A percentile compares a stretch with the other conserved stretches of the same genome.
Evolutionary conservation across 2,329 filamentous ascomycete species (phyloP).

Genomic region (Bretziella fagacearum): DNA sequence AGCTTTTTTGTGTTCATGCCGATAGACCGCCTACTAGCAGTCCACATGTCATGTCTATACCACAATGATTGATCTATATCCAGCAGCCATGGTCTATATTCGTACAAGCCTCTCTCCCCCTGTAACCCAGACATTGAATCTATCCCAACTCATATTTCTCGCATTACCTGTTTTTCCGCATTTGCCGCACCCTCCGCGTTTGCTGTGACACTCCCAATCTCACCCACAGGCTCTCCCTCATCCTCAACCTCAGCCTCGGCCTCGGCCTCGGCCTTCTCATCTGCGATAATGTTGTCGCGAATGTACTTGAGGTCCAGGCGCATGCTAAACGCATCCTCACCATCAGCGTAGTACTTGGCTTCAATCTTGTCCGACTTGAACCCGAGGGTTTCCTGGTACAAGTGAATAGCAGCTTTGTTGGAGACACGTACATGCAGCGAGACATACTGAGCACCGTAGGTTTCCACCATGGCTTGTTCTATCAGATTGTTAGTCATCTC

Average conservation of each 20-base stretch:
- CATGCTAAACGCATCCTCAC: slow-evolving; percentile 93
- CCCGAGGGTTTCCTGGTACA: slow-evolving; percentile 83
- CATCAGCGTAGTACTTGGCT: slow-evolving; percentile 88
- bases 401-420: slow-evolving; percentile 75
- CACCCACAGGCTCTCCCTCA: slow-evolving; percentile 55
- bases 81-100: no score
- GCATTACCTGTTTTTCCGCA: slow-evolving; percentile 37
- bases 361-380: slow-evolving; percentile 81
- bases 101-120: no score
- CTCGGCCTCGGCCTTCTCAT: slow-evolving; percentile 25
- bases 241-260: slow-evolving; percentile 30
- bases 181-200: neutral
- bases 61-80: no score
- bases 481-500: slow-evolving; percentile 4
- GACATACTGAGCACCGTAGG: slow-evolving; percentile 79
- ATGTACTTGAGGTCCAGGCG: slow-evolving; percentile 60
- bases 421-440: slow-evolving; percentile 89
- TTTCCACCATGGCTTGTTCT: slow-evolving; percentile 96
- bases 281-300: slow-evolving; percentile 30
- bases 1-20: no score
- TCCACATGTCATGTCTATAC: no score
- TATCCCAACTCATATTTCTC: neutral
- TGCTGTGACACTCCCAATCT: slow-evolving; percentile 31
- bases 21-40: no score
- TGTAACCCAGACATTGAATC: no score